phyloP scores from a whole-genome alignment of 2,329 filamentous ascomycete genomes.

The Drechslerella dactyloides region DNA sequence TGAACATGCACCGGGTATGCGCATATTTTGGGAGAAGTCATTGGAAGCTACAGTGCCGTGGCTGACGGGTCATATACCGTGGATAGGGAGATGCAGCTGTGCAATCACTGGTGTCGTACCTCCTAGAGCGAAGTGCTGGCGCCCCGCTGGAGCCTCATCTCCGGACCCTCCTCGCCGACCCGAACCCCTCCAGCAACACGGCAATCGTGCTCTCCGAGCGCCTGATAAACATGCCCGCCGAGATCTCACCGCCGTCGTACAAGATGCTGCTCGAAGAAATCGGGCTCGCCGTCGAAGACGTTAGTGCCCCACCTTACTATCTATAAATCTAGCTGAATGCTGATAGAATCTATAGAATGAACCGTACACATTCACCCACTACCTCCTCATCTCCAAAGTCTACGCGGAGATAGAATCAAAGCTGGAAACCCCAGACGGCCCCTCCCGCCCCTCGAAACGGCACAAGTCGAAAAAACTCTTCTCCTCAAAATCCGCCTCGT shows the following conservation, averaged over 20 bases:
- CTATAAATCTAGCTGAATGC: not conserved
- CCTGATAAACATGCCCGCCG: conserved; percentile 93
- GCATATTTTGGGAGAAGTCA: not conserved
- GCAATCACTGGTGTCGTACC: conserved; percentile 63
- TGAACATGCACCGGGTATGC: conserved; percentile 71
- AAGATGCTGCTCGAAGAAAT: conserved; percentile 92
- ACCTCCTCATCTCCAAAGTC: conserved; percentile 88
- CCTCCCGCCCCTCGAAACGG: conserved; percentile 13
- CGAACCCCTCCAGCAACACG: conserved; percentile 63
- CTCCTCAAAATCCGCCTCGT: not conserved
- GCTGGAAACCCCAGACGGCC: conserved; percentile 65
- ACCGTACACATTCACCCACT: conserved; percentile 91
- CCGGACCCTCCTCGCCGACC: conserved; percentile 57
- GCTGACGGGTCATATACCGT: no score
- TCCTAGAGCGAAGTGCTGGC: conserved; percentile 63
- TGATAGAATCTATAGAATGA: conserved; percentile 64
- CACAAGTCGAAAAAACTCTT: conserved; percentile 15
- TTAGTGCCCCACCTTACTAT: not conserved
- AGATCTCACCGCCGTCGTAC: conserved; percentile 93
- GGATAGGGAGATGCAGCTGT: conserved; percentile 63
- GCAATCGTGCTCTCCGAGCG: conserved; percentile 90
- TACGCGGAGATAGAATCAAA: conserved; percentile 86
- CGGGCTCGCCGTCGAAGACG: conserved; percentile 80
- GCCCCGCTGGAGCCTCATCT: conserved; percentile 54
- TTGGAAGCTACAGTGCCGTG: no score